phyloP scores from a whole-genome alignment of 2,329 filamentous ascomycete species.

The Penicillium paneum region DNA sequence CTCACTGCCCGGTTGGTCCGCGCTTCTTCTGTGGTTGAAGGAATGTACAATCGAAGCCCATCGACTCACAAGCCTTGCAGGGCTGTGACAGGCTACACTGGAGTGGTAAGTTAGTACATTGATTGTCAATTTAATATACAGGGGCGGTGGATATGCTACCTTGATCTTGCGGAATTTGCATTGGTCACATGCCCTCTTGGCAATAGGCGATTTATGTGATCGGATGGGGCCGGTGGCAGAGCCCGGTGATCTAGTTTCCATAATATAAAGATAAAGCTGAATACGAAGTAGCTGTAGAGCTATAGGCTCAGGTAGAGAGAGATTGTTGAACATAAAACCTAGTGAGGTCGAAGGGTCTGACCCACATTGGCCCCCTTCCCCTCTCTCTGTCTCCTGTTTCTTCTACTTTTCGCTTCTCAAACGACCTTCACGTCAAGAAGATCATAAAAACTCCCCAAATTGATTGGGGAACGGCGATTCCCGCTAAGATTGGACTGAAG shows the following conservation, averaged over 20 bases:
- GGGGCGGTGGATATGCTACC: constrained; percentile 18
- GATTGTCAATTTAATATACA: not conserved
- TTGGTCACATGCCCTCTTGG: constrained; percentile 43
- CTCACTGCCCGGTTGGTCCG: constrained; percentile 39
- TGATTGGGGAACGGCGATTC: not conserved
- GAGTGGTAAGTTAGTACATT: constrained; percentile 2
- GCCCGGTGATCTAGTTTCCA: constrained; percentile 24
- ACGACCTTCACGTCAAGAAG: not conserved
- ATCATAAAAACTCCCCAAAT: not conserved
- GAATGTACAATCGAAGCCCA: constrained; percentile 43
- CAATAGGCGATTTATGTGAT: constrained; percentile 25
- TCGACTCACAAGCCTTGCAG: constrained; percentile 38
- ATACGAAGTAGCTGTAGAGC: not conserved
- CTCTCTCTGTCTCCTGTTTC: not conserved
- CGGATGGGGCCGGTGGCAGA: constrained; percentile 22
- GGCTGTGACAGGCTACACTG: constrained; percentile 42
- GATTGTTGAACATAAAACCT: not conserved
- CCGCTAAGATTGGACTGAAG: not conserved
- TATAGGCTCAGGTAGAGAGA: not conserved
- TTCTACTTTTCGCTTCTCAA: not conserved
- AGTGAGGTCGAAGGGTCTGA: constrained; percentile 4
- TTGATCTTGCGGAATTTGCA: constrained; percentile 43
- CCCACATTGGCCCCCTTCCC: constrained; percentile 4
- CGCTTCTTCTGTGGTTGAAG: constrained; percentile 44
- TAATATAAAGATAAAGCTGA: not conserved